Base-by-base conservation (phyloP, 306 rosid genomes). In the Erythrophleum fordii region DNA sequence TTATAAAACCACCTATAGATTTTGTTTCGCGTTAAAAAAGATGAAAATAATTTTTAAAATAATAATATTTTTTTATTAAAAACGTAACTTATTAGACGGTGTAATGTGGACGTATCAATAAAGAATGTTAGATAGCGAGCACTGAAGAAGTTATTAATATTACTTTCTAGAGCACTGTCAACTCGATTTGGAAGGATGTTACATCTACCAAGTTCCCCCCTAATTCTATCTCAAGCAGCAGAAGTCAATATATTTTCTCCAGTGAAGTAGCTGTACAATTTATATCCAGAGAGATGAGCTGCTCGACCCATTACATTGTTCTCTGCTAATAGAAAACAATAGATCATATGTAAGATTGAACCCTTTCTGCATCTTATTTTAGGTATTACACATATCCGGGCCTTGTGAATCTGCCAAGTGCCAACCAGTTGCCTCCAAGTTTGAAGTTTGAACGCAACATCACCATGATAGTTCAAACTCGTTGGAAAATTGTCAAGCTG, bases 261-360 rank as follows among this genome's bases (percentile, higher is more conserved):
- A 25, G 61, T 28, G 60, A 49, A 49, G 76, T 56, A 44, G 45
- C 85, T 46, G 53, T 75, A 48, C 67, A 82, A 6, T 56, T 60
- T 29, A 23, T 31, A 28, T 68, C 77, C 65, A 73, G 5, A 59
- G 45, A 60, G 73, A 76, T 4, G 18, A 75, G 55, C 37, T 18
- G 31, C 29, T 72, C 17, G 23, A 72, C 14, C 34, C 51, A 37
- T 22, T 6, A 31, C 65, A 22, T 6, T 52, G 14, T 34, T 10
- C 31, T 35, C 13, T 14, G n/a, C 10, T 39, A 8, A 64, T 18
- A 64, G 69, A 64, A 18, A 34, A 64, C 44, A 34, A 64, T 3
- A 62, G 1, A 34, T 34, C 9, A 66, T 18, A 65, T 17, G 4
- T 23, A 52, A 22, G 28, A 22, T 42, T 34, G 12, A 51, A 34